A percentile compares a stretch with the other conserved stretches of the same genome.
Evolutionary conservation across 2,329 filamentous ascomycete species (phyloP).

Genomic region (Cryphonectria naterciae): DNA sequence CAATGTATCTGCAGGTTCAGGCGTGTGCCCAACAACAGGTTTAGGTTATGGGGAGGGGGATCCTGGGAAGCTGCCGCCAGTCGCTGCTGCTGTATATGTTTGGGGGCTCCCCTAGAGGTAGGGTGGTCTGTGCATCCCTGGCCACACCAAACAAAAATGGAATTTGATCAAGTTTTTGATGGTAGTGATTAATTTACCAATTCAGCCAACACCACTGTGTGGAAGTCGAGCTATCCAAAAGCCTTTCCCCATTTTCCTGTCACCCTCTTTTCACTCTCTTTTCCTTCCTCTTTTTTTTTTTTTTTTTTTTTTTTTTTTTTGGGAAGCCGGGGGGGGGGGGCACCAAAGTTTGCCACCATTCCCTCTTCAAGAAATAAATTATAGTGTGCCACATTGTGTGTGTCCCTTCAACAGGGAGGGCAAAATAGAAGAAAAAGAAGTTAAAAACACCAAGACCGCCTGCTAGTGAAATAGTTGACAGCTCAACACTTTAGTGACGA

Average conservation of each 20-base stretch:
- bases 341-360: too few relatives aligned
- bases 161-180: neutral
- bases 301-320: too few relatives aligned
- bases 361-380: neutral
- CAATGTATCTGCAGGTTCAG: neutral
- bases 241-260: too few relatives aligned
- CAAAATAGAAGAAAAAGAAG: too few relatives aligned
- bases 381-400: neutral
- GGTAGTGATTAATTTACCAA: neutral
- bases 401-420: too few relatives aligned
- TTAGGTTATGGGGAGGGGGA: neutral
- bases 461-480: too few relatives aligned
- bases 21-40: neutral
- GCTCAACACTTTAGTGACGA: too few relatives aligned
- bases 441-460: too few relatives aligned
- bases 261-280: too few relatives aligned
- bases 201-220: neutral
- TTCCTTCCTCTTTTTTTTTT: too few relatives aligned
- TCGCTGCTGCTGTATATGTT: neutral
- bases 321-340: too few relatives aligned
- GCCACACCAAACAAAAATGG: neutral
- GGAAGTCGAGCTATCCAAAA: neutral
- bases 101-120: neutral
- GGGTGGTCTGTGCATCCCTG: constrained; percentile 1
- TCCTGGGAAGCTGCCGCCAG: neutral